phyloP scores from a whole-genome alignment of 768 basidiomycete genomes.

The Mycena haematopus region DNA sequence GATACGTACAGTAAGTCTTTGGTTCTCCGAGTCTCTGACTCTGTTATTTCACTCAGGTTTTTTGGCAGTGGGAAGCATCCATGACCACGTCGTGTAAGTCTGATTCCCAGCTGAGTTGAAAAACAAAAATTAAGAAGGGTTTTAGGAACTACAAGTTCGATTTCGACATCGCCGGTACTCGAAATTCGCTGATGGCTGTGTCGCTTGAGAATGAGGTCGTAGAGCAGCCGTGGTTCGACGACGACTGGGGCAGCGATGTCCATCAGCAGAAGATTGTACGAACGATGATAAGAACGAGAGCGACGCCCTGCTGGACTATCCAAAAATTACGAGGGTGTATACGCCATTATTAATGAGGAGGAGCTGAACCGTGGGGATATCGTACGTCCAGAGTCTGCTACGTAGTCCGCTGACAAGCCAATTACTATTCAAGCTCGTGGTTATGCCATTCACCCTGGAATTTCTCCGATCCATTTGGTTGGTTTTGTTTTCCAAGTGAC shows the following conservation, averaged over 20 bases:
- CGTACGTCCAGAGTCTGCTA: conserved; percentile 25
- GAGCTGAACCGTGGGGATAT: conserved; percentile 58
- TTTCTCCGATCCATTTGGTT: conserved; percentile 59
- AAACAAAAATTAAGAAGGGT: not conserved
- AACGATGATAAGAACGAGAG: conserved; percentile 56
- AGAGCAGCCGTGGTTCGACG: conserved; percentile 61
- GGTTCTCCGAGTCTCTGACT: not conserved
- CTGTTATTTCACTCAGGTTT: not conserved
- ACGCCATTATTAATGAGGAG: conserved; percentile 61
- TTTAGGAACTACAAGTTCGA: conserved; percentile 53
- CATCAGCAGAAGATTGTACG: conserved; percentile 59
- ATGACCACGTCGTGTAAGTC: conserved; percentile 63
- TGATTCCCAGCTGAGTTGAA: not conserved
- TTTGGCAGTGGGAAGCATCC: conserved; percentile 62
- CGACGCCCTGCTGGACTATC: conserved; percentile 57
- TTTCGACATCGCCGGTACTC: conserved; percentile 64
- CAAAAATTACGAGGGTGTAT: conserved; percentile 63
- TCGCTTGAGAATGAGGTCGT: conserved; percentile 56
- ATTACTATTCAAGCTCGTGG: conserved; percentile 44
- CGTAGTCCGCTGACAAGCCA: not conserved
- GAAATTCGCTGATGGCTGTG: conserved; percentile 62
- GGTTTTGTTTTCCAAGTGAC: too few relatives aligned
- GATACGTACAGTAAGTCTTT: conserved; percentile 56
- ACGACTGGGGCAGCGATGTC: conserved; percentile 63
- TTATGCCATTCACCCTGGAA: conserved; percentile 67